These are phyloP conservation scores for Gossypium herbaceum DNA, from an alignment of 345 rosid species.

Conservation along the genomic window DNA sequence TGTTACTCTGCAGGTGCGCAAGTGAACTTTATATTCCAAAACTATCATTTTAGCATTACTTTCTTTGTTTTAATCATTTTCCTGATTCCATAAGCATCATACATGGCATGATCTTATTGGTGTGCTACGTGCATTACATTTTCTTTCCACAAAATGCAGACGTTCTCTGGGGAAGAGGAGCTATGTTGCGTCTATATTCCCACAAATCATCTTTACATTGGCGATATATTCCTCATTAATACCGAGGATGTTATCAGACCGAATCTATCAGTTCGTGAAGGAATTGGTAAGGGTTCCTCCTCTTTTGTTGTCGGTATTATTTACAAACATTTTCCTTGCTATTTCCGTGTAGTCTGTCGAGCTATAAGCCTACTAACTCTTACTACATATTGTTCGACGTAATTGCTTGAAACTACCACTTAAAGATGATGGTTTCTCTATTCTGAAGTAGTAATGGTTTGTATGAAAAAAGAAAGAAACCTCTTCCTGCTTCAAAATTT, in stretches of 20 bases:
- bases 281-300: slow-evolving; percentile 65
- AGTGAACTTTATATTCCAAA: slow-evolving; percentile 11
- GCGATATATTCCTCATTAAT: slow-evolving; percentile 81
- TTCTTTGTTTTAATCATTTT: slow-evolving; percentile 5
- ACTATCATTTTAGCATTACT: background rate
- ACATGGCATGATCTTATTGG: background rate
- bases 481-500: background rate
- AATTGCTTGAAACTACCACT: background rate
- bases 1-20: slow-evolving; percentile 72
- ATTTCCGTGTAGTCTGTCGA: background rate
- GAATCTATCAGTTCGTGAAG: slow-evolving; percentile 92
- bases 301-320: background rate
- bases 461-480: background rate
- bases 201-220: slow-evolving; percentile 95
- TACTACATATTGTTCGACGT: background rate
- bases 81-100: background rate
- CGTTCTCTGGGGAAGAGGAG: slow-evolving; percentile 83
- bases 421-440: background rate
- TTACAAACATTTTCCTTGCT: background rate
- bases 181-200: slow-evolving; percentile 97
- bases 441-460: background rate
- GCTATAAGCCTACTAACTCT: background rate
- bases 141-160: slow-evolving; percentile 42
- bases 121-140: background rate
- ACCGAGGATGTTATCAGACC: slow-evolving; percentile 90